Evolutionary conservation across 768 basidiomycete genomes (phyloP).

Genomic region (Suillus bovinus): DNA sequence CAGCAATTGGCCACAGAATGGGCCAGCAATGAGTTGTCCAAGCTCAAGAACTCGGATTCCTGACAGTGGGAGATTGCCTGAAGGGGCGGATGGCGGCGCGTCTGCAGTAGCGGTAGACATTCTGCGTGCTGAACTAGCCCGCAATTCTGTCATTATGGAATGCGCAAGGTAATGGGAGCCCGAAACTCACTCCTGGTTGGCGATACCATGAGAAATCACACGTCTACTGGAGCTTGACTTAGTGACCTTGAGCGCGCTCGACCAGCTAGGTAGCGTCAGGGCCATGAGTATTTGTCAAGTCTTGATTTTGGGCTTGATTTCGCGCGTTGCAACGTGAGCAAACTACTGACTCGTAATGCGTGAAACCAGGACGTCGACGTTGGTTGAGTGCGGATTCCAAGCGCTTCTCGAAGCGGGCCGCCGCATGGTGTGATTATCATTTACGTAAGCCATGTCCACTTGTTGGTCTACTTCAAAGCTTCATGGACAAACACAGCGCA

Average conservation of each 20-base stretch:
- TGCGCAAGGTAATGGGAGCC: not conserved
- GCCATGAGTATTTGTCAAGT: not conserved
- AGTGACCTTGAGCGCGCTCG: not conserved
- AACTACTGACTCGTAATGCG: not conserved
- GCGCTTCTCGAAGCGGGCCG: not conserved
- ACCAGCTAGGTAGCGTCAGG: not conserved
- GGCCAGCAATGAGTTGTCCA: constrained; percentile 71
- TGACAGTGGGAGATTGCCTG: constrained; percentile 52
- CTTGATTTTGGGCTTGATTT: not conserved
- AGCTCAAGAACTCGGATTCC: constrained; percentile 68
- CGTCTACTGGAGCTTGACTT: not conserved
- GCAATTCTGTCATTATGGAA: not conserved
- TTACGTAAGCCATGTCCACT: too few species aligned
- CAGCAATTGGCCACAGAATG: constrained; percentile 71
- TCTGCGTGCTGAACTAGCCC: not conserved
- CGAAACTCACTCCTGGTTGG: not conserved
- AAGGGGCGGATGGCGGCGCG: not conserved
- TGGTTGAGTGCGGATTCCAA: too few species aligned
- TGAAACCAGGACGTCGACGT: not conserved
- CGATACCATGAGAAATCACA: not conserved
- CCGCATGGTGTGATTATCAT: too few species aligned
- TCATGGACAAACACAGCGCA: not conserved
- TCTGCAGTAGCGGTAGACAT: not conserved
- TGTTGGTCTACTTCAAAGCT: too few species aligned
- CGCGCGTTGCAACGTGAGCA: not conserved